These are phyloP conservation scores for Pilatotrama ljubarskyi DNA, from an alignment of 768 basidiomycete genomes.

Conservation along the genomic window DNA sequence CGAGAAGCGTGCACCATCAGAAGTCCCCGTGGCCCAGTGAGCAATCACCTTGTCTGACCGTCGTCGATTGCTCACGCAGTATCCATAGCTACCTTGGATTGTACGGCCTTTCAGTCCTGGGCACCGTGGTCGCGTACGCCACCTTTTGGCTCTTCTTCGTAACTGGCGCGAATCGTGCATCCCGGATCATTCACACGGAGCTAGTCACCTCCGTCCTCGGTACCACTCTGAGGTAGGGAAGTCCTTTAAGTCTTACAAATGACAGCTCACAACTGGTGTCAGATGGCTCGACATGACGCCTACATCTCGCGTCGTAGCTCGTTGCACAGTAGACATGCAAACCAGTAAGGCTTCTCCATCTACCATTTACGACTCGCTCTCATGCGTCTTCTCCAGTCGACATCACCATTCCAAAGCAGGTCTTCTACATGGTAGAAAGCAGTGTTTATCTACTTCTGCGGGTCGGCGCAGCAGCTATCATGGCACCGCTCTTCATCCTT, in stretches of 20 bases:
- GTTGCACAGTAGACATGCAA: constrained; percentile 67
- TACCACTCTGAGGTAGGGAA: constrained; percentile 56
- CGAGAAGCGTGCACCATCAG: constrained; percentile 31
- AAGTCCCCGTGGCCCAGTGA: constrained; percentile 38
- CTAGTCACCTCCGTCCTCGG: constrained; percentile 56
- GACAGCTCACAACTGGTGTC: background rate
- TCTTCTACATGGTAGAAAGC: constrained; percentile 34
- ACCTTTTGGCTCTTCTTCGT: constrained; percentile 41
- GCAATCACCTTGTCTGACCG: constrained; percentile 8
- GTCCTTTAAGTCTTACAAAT: too few relatives aligned
- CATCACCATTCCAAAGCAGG: constrained; percentile 31
- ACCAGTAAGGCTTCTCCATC: constrained; percentile 25
- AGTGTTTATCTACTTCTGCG: constrained; percentile 37
- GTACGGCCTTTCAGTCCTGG: constrained; percentile 41
- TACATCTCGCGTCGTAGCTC: constrained; percentile 57
- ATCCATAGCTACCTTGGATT: constrained; percentile 48
- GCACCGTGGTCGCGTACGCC: constrained; percentile 35
- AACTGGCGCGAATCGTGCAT: constrained; percentile 54
- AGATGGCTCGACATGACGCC: constrained; percentile 55
- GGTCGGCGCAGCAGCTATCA: constrained; percentile 38
- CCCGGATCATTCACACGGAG: constrained; percentile 50
- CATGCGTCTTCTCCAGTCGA: constrained; percentile 31
- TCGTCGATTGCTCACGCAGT: background rate
- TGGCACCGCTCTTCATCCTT: constrained; percentile 43
- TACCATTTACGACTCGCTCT: too few relatives aligned